A percentile compares a stretch with the other conserved stretches of the same genome.
Evolutionary conservation across 139 green algal genomes (phyloP).

Genomic region (Haematococcus lacustris): DNA sequence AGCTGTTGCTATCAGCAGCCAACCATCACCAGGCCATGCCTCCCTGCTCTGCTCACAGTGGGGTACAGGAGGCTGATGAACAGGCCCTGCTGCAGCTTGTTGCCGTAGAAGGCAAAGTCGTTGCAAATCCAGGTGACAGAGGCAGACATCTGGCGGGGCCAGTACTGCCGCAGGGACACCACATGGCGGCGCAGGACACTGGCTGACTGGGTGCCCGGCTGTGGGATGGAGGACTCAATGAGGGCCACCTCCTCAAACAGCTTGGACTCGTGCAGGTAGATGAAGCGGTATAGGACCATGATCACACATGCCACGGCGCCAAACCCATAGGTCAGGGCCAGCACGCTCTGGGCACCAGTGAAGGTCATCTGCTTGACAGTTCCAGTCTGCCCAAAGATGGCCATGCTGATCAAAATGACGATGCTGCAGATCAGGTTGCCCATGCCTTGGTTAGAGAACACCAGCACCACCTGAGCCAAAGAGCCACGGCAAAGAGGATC

Average conservation of each 20-base stretch:
- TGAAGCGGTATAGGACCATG: conserved; percentile 11
- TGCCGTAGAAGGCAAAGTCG: conserved; percentile 64
- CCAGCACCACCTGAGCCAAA: too few species aligned
- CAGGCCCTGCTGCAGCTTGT: conserved; percentile 62
- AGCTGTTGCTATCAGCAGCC: too few species aligned
- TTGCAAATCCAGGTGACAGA: conserved; percentile 13
- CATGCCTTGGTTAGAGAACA: conserved; percentile 51
- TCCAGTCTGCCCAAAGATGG: conserved; percentile 22
- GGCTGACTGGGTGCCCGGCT: not conserved
- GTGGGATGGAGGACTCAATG: not conserved
- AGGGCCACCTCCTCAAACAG: conserved; percentile 3
- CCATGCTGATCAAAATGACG: conserved; percentile 34
- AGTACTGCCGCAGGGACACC: conserved; percentile 1
- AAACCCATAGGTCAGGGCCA: conserved; percentile 16
- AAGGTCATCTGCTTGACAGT: not conserved
- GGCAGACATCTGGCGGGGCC: conserved; percentile 7
- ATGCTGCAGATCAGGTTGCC: conserved; percentile 42
- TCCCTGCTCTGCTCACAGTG: conserved; percentile 1
- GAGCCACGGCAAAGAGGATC: too few species aligned
- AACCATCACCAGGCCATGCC: too few species aligned
- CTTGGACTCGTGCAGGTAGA: conserved; percentile 15
- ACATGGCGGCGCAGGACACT: not conserved
- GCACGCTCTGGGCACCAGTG: conserved; percentile 1
- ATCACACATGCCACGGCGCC: conserved; percentile 9
- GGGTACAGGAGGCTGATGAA: conserved; percentile 51